Evolutionary conservation across 2,329 filamentous ascomycete species (phyloP), one percentile per base, ranked within the genome.

Genomic region (Fusarium sp.): DNA sequence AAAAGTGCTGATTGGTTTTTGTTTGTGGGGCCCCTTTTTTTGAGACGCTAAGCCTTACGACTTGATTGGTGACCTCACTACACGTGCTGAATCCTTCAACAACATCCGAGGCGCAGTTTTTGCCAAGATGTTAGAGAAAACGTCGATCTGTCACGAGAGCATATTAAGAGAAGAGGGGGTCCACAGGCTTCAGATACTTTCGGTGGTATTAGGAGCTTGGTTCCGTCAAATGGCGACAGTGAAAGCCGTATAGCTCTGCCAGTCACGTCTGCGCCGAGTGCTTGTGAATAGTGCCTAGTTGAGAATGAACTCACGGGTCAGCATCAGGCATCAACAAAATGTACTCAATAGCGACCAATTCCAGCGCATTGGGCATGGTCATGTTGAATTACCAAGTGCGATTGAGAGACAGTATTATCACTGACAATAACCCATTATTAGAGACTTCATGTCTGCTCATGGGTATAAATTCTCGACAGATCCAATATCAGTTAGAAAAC

Each of bases 171-270:
- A 8, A 9, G 4, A 6, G 6, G 2, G 2, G 15, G 13, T 20
- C 18, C n/a, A 8, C 15, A 10, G 4, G 1, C 0, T 1, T 7
- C 18, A 9, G 3, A 5, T 7, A 3, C 26, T 3, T 18, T 14
- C 5, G 5, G 23, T 6, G 17, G 12, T 6, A 7, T 4, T 41
- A 6, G 7, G 10, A 9, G 1, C 5, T 18, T 38, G 10, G 18
- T 11, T 6, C 11, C 18, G 6, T 38, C 17, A 10, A 38, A 11
- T 11, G 18, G 37, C 18, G 18, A 6, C 10, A n/a, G 8, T 38
- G 37, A n/a, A 18, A 5, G 10, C 17, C 18, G 37, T 9, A 18
- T 30, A 23, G 35, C 35, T 37, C 35, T 37, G 32, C 14, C 12
- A 33, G 14, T 33, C 32, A 33, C 14, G 33, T 35, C 33, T 15